Evolutionary conservation across 2,329 filamentous ascomycete genomes (phyloP).

Genomic region (Bipolaris victoriae): DNA sequence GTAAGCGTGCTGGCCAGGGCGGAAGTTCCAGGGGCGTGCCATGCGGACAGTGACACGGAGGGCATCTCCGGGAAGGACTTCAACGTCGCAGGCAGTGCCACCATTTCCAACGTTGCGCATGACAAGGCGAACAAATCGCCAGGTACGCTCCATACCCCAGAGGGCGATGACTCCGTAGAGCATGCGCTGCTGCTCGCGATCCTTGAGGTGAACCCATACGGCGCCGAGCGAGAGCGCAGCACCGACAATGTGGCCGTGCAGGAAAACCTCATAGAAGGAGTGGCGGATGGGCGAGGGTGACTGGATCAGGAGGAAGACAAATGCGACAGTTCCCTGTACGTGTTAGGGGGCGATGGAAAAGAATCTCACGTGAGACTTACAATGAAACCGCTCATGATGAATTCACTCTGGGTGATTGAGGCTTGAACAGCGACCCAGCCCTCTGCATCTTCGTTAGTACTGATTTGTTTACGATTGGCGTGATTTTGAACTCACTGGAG

Average conservation of each 20-base stretch:
- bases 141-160: slow-evolving; percentile 69
- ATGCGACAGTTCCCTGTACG: slow-evolving; percentile 62
- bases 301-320: slow-evolving; percentile 69
- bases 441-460: slow-evolving; percentile 38
- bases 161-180: slow-evolving; percentile 68
- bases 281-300: slow-evolving; percentile 74
- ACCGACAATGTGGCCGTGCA: slow-evolving; percentile 71
- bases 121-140: slow-evolving; percentile 65
- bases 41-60: slow-evolving; percentile 75
- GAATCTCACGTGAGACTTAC: slow-evolving; percentile 60
- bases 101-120: slow-evolving; percentile 71
- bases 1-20: slow-evolving; percentile 78
- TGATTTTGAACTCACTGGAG: slow-evolving; percentile 32
- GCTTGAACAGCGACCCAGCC: slow-evolving; percentile 58
- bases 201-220: slow-evolving; percentile 69
- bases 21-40: slow-evolving; percentile 77
- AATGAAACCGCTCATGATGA: slow-evolving; percentile 68
- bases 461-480: neutral
- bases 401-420: slow-evolving; percentile 51
- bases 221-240: slow-evolving; percentile 66
- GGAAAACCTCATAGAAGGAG: slow-evolving; percentile 80
- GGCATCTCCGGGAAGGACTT: slow-evolving; percentile 77
- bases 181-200: slow-evolving; percentile 63
- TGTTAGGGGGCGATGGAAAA: slow-evolving; percentile 65
- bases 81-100: slow-evolving; percentile 71